These are phyloP conservation scores for Cladorrhinum sp. DNA, from an alignment of 2,329 filamentous ascomycete genomes.

Conservation along the genomic window DNA sequence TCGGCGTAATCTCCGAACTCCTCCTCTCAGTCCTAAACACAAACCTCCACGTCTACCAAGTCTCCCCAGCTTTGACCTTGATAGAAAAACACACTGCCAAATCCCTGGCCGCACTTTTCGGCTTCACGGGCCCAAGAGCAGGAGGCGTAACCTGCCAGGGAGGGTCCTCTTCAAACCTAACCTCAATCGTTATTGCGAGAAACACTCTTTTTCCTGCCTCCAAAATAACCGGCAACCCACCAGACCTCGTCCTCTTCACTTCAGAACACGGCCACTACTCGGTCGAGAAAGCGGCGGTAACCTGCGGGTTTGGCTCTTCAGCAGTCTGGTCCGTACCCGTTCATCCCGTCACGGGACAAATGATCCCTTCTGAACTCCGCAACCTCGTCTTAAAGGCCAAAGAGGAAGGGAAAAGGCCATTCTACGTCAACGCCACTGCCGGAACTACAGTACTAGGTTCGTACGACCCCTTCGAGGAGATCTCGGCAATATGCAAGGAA, in stretches of 20 bases:
- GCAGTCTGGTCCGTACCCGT: slow-evolving; percentile 74
- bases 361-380: slow-evolving; percentile 66
- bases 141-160: slow-evolving; percentile 77
- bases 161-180: slow-evolving; percentile 79
- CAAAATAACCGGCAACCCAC: slow-evolving; percentile 68
- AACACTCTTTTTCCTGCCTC: slow-evolving; percentile 80
- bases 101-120: slow-evolving; percentile 72
- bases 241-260: slow-evolving; percentile 77
- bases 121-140: slow-evolving; percentile 67
- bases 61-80: slow-evolving; percentile 82
- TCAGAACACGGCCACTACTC: slow-evolving; percentile 90
- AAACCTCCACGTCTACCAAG: slow-evolving; percentile 91
- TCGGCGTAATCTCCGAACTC: slow-evolving; percentile 81
- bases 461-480: slow-evolving; percentile 40
- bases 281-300: slow-evolving; percentile 90
- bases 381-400: slow-evolving; percentile 60
- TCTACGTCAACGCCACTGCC: slow-evolving; percentile 94
- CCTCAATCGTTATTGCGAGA: slow-evolving; percentile 80
- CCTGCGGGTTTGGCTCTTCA: slow-evolving; percentile 75
- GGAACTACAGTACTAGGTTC: slow-evolving; percentile 91
- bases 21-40: slow-evolving; percentile 86
- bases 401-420: slow-evolving; percentile 69
- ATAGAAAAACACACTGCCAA: slow-evolving; percentile 81
- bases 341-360: slow-evolving; percentile 64
- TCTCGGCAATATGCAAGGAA: slow-evolving; percentile 27